These are phyloP conservation scores for Phytophthora hybrid DNA, from an alignment of 352 stramenopile species.

Conservation along the genomic window DNA sequence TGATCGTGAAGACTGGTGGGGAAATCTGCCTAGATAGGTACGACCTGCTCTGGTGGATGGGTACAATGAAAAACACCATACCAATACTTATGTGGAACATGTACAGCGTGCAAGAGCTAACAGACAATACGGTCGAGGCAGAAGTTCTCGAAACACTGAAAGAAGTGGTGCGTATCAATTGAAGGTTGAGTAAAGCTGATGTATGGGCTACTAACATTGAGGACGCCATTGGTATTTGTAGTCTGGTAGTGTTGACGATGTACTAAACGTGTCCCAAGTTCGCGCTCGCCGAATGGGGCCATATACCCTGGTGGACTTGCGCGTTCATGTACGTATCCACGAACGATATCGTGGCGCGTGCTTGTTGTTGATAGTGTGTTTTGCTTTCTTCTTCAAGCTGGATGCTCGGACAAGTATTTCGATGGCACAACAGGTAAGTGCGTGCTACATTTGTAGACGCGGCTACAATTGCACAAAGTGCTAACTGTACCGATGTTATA, in stretches of 20 bases:
- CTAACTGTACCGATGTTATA: slow-evolving; percentile 28
- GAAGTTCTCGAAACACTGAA: slow-evolving; percentile 82
- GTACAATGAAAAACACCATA: not conserved
- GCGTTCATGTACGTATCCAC: slow-evolving; percentile 71
- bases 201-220: not conserved
- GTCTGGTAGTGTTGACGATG: slow-evolving; percentile 83
- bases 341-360: not conserved
- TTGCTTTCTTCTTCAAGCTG: slow-evolving; percentile 39
- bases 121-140: slow-evolving; percentile 84
- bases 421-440: slow-evolving; percentile 79
- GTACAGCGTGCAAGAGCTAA: slow-evolving; percentile 80
- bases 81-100: not conserved
- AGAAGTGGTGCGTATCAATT: slow-evolving; percentile 59
- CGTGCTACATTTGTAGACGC: not conserved
- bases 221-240: slow-evolving; percentile 18
- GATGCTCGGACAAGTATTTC: slow-evolving; percentile 85
- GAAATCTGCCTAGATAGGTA: slow-evolving; percentile 87
- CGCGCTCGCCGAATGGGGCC: slow-evolving; percentile 87
- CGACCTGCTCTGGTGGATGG: not conserved
- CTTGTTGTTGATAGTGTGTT: not conserved
- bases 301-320: slow-evolving; percentile 88
- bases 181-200: not conserved
- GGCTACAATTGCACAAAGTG: not conserved
- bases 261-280: slow-evolving; percentile 82
- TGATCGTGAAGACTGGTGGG: slow-evolving; percentile 91